Evolutionary conservation across 441 rosid genomes (phyloP), one percentile per base, ranked within the genome.

Genomic region (Macaranga tanarius): DNA sequence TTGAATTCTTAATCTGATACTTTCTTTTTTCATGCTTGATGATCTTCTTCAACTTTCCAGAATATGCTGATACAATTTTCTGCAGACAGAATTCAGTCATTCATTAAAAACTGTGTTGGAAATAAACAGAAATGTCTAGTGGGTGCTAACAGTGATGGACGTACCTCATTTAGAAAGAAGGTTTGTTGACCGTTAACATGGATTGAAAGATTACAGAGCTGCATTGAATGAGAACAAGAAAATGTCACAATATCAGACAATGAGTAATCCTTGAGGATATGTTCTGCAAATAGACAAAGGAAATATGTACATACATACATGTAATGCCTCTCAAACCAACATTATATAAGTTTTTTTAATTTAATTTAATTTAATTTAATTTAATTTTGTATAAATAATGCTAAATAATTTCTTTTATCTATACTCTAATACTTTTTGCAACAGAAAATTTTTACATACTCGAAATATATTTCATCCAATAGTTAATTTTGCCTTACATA

Each of bases 111-210:
- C 22, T 13, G 17, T n/a, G 5, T 17, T 34, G 1, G 0, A 59
- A 59, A 57, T 66, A 40, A 52, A 23, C 54, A 5, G 55, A 69
- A 57, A 25, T n/a, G 44, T 62, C 50, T 17, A 19, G 44, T 19
- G 5, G 13, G 10, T 26, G 23, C 7, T 28, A 51, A 16, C 17
- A 68, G 61, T 6, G 20, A 62, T 71, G 3, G 11, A 42, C 45
- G 47, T 56, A 91, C 94, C 91, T 86, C 77, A 57, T 81, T 78
- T 75, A 91, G 74, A 75, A 89, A 89, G 86, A 89, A 88, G 10
- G 80, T 79, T 19, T 83, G 82, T 52, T 84, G 74, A 9, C 75
- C 77, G 81, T 83, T 79, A 47, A 91, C 78, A 73, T 72, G 78
- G 73, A 91, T 75, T 77, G 79, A 89, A 64, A 88, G 83, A 84